phyloP scores from a whole-genome alignment of 1,284 basidiomycete species.

The Volvariella volvacea region DNA sequence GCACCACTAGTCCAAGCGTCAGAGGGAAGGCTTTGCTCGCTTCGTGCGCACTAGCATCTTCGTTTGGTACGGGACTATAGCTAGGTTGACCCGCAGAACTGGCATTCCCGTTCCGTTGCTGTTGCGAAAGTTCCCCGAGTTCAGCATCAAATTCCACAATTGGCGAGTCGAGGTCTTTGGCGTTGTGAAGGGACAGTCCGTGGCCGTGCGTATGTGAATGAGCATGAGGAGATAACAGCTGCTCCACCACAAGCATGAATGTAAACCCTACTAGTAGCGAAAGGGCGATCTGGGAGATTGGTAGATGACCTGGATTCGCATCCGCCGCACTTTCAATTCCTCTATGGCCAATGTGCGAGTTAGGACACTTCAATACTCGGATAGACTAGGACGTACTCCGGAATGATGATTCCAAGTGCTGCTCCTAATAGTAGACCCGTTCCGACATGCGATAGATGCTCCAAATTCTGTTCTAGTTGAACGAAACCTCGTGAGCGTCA shows the following conservation, averaged over 20 bases:
- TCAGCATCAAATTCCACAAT: slow-evolving; percentile 56
- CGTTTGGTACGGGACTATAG: not conserved
- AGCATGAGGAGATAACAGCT: slow-evolving; percentile 45
- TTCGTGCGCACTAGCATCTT: slow-evolving; percentile 5
- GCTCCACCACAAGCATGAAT: slow-evolving; percentile 78
- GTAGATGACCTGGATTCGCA: slow-evolving; percentile 29
- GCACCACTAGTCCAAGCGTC: slow-evolving; percentile 79
- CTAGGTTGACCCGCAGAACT: no score
- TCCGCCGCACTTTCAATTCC: slow-evolving; percentile 52
- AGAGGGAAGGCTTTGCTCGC: slow-evolving; percentile 52
- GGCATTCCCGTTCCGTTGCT: slow-evolving; percentile 21
- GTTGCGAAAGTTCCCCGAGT: slow-evolving; percentile 40
- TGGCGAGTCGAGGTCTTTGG: slow-evolving; percentile 12
- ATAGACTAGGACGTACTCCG: slow-evolving; percentile 67
- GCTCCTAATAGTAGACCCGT: slow-evolving; percentile 87
- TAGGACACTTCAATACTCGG: slow-evolving; percentile 1
- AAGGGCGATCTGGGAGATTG: slow-evolving; percentile 57
- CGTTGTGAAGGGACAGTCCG: slow-evolving; percentile 16
- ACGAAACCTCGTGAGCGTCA: slow-evolving; percentile 3
- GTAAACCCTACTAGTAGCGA: slow-evolving; percentile 78
- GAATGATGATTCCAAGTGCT: slow-evolving; percentile 85
- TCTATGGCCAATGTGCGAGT: slow-evolving; percentile 25
- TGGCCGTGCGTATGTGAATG: slow-evolving; percentile 24
- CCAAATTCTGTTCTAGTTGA: slow-evolving; percentile 43
- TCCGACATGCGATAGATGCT: slow-evolving; percentile 62